Base-by-base conservation (phyloP, 371 early-diverging fungal genomes). In the Mucor sp. region DNA sequence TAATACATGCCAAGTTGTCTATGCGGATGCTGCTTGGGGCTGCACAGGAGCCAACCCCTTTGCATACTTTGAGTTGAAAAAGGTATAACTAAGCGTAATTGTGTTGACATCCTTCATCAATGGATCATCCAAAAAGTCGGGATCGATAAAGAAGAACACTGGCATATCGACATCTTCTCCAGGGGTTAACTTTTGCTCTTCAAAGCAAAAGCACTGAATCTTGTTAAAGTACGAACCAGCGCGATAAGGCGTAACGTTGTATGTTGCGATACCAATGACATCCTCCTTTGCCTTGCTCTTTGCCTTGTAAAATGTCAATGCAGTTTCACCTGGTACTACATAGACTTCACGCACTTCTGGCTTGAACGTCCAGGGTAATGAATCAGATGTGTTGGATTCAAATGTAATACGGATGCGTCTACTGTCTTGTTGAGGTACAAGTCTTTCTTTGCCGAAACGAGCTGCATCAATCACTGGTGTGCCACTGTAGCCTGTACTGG, bases 121-220 rank as follows among this genome's bases (percentile, higher is more conserved):
- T 27, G 97, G 98, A 78, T 99, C 98, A n/a, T 90, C 86, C 39
- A 92, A 87, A 81, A 98, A 94, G 74, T 95, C 98, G 9, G 99
- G 99, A 69, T 99, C 99, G 62, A 99, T 92, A 72, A 95, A 99
- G 81, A 99, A 99, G 71, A 98, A 99, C 33, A 99, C 97, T 8
- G 99, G 99, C 99, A 99, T 99, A 69, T 99, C 99, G 4, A 99
- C 94, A 66, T 95, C 91, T 78, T 99, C 99, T 2, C 90, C 90
- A 0, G 98, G 92, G 37, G 79, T 86, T 62, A 99, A 80, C 77
- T 90, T 92, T 78, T 99, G 99, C 74, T 98, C 98, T 73, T 99
- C 99, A 83, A 99, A 99, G 72, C 99, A 99, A 69, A 99, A 99
- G 76, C 99, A 99, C 75, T 99, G 99, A 64, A 98, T 97, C 86